Conservation (phyloP, 805 yeast genomes). For the Scheffersomyces stipitis region DNA sequence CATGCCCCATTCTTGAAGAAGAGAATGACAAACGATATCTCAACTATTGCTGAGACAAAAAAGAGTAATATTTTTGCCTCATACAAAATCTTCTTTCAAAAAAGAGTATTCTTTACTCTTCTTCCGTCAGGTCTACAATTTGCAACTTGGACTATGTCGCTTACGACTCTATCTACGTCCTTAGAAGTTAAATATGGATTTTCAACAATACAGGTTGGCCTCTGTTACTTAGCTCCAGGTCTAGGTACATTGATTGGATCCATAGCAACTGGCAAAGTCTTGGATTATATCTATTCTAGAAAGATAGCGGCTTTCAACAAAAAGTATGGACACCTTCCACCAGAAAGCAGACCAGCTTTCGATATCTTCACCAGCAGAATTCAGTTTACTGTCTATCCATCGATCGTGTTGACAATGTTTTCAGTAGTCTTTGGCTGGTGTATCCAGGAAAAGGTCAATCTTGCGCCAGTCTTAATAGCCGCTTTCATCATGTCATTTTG, state of each 20-base stretch:
- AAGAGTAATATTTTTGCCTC: conserved; percentile 21
- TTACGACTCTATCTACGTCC: conserved; percentile 63
- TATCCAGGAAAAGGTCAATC: conserved; percentile 44
- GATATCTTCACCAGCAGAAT: conserved; percentile 58
- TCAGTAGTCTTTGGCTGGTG: conserved; percentile 74
- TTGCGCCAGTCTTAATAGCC: conserved; percentile 58
- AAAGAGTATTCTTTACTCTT: conserved; percentile 49
- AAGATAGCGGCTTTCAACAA: conserved; percentile 19
- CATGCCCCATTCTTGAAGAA: conserved; percentile 5
- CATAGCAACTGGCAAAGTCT: conserved; percentile 51
- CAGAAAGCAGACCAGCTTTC: conserved; percentile 31
- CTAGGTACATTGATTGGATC: conserved; percentile 64
- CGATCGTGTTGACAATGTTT: conserved; percentile 39
- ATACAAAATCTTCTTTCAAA: conserved; percentile 40
- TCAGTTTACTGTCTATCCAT: conserved; percentile 40
- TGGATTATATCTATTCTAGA: conserved; percentile 51
- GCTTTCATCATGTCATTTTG: conserved; percentile 58
- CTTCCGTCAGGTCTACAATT: conserved; percentile 63
- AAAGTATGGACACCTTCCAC: conserved; percentile 18
- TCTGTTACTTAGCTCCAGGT: conserved; percentile 76
- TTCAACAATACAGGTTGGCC: conserved; percentile 59
- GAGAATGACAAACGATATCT: neutral
- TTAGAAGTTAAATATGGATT: conserved; percentile 52
- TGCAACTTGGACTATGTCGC: conserved; percentile 67
- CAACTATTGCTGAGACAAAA: conserved; percentile 1